Percentiles rank a stretch among this genome's conserved stretches.
Conservation (phyloP, 768 basidiomycete species). For the Phanerochaete carnosa region DNA sequence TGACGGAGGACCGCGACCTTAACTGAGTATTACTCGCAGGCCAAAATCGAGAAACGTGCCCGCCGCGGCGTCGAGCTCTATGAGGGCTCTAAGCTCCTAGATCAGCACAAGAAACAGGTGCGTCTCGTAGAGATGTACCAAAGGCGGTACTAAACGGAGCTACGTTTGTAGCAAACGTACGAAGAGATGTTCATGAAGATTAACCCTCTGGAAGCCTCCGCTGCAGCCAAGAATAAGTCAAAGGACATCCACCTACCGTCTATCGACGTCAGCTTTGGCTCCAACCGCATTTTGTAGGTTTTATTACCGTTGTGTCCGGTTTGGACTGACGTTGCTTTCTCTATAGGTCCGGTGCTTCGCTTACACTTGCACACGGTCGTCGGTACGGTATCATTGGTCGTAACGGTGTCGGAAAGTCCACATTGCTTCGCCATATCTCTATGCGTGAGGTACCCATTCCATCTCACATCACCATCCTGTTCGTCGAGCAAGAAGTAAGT, state of each 20-base stretch:
- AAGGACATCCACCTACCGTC: slow-evolving; percentile 94
- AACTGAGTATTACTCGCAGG: slow-evolving; percentile 37
- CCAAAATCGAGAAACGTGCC: slow-evolving; percentile 96
- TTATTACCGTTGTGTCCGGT: slow-evolving; percentile 11
- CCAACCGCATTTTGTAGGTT: slow-evolving; percentile 84
- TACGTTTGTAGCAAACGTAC: slow-evolving; percentile 73
- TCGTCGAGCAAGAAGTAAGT: slow-evolving; percentile 94
- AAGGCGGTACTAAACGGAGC: not conserved
- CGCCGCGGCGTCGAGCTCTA: slow-evolving; percentile 84
- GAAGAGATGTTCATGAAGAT: slow-evolving; percentile 99
- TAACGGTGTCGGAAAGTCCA: slow-evolving; percentile 88
- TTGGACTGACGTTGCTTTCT: not conserved
- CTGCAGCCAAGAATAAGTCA: slow-evolving; percentile 85
- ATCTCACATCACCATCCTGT: slow-evolving; percentile 92
- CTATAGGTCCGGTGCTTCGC: slow-evolving; percentile 72
- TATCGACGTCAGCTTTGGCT: slow-evolving; percentile 96
- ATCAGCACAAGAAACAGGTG: slow-evolving; percentile 88
- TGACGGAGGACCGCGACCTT: not conserved
- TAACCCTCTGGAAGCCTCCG: slow-evolving; percentile 85
- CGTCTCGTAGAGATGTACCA: slow-evolving; percentile 8
- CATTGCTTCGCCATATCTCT: slow-evolving; percentile 89
- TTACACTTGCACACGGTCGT: slow-evolving; percentile 86
- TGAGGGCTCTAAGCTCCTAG: slow-evolving; percentile 93
- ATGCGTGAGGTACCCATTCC: slow-evolving; percentile 94
- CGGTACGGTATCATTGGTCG: slow-evolving; percentile 89